These are phyloP conservation scores for Cynara cardunculus DNA, from an alignment of 129 eudicot genomes.

Conservation along the genomic window DNA sequence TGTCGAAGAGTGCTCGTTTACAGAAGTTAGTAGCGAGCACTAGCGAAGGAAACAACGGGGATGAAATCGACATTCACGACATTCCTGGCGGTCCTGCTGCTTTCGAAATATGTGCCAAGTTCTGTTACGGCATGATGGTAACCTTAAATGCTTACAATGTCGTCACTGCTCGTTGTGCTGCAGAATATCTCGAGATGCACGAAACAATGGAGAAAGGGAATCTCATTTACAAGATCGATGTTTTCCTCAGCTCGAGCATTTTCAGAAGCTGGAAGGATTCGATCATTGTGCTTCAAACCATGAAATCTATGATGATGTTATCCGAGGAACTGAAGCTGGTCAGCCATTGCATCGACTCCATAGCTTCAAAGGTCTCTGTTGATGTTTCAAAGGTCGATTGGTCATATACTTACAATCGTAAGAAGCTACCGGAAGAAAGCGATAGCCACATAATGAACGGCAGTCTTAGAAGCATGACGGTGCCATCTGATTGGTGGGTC, in stretches of 20 bases:
- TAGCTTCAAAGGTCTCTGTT: constrained; percentile 72
- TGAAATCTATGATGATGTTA: constrained; percentile 51
- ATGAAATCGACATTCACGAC: constrained; percentile 62
- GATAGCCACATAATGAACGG: constrained; percentile 46
- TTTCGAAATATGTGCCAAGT: constrained; percentile 88
- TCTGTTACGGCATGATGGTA: constrained; percentile 93
- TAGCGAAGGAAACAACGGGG: constrained; percentile 47
- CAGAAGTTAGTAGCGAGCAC: constrained; percentile 59
- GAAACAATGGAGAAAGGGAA: constrained; percentile 89
- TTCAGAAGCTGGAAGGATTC: constrained; percentile 98
- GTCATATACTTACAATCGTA: constrained; percentile 84
- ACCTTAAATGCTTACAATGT: constrained; percentile 89
- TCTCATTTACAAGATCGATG: constrained; percentile 80
- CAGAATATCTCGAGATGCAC: constrained; percentile 90
- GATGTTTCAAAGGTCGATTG: constrained; percentile 81
- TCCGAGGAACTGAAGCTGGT: constrained; percentile 76
- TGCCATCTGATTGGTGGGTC: constrained; percentile 97
- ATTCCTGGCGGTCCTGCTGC: constrained; percentile 86
- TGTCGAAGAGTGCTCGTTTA: constrained; percentile 74
- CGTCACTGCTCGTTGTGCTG: constrained; percentile 74
- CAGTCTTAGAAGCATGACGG: constrained; percentile 52
- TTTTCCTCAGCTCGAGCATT: constrained; percentile 69
- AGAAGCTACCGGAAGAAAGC: constrained; percentile 71
- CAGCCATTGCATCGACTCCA: constrained; percentile 59
- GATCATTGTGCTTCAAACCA: constrained; percentile 77